These are phyloP conservation scores for Arabidopsis lyrata DNA, from an alignment of 441 rosid genomes.

Conservation along the genomic window DNA sequence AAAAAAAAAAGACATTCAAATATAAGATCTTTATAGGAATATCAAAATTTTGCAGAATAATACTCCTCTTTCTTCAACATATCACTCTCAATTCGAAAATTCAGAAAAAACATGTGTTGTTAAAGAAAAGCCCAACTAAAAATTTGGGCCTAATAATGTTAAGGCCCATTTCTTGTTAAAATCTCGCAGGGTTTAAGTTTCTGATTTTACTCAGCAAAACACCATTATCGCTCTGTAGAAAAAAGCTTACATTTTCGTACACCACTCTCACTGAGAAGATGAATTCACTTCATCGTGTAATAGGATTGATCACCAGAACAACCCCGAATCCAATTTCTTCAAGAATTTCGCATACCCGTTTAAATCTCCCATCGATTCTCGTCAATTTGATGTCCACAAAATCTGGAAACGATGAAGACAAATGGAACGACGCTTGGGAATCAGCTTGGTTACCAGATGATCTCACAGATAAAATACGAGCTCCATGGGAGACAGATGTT, in stretches of 20 bases:
- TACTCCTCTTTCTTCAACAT: too few species aligned
- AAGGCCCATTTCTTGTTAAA: background rate
- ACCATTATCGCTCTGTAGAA: background rate
- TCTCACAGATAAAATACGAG: slow-evolving; percentile 58
- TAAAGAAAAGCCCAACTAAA: background rate
- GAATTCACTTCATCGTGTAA: slow-evolving; percentile 40
- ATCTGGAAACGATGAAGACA: slow-evolving; percentile 57
- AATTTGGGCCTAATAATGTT: background rate
- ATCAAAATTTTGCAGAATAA: too few species aligned
- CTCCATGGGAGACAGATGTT: slow-evolving; percentile 83
- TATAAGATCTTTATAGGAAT: too few species aligned
- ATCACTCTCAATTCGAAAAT: too few species aligned
- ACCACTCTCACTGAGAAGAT: slow-evolving; percentile 22
- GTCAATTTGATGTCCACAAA: slow-evolving; percentile 49
- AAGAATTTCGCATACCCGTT: slow-evolving; percentile 5
- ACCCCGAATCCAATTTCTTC: slow-evolving; percentile 1
- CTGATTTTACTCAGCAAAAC: background rate
- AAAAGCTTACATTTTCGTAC: slow-evolving; percentile 28
- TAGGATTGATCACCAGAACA: slow-evolving; percentile 34
- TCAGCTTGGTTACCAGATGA: slow-evolving; percentile 92
- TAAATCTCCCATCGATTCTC: slow-evolving; percentile 23
- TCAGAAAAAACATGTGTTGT: background rate
- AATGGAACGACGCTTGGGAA: slow-evolving; percentile 98
- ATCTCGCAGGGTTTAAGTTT: background rate
- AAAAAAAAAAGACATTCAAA: too few species aligned